Evolutionary conservation across 2,329 filamentous ascomycete genomes (phyloP), one percentile per base, ranked within the genome.

Genomic region (Diaporthe vaccinii): DNA sequence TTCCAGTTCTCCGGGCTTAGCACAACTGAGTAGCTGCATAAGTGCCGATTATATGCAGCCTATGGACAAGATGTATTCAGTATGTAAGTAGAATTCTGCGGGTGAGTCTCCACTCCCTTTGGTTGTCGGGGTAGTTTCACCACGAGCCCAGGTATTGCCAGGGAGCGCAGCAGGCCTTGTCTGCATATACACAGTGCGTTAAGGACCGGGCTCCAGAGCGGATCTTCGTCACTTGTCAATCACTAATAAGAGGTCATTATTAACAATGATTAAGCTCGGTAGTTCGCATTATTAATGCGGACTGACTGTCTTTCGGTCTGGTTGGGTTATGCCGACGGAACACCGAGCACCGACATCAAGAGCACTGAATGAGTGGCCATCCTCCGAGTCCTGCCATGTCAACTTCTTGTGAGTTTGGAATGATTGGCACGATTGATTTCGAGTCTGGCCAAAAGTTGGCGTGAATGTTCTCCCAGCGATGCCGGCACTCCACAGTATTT

Each of bases 301-400:
- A 67, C 61, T 12, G 20, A 67, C 20, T 49, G 41, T n/a, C 10
- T 51, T 1, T 12, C 61, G 10, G 31, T 15, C 61, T 2, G 17
- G 44, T 2, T 67, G 44, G 20, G 44, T 67, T 67, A 25, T 22
- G 14, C 59, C 59, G 58, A n/a, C 36, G n/a, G 58, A 61, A 61
- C n/a, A 17, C 58, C 58, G 59, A 62, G 44, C 61, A 49, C 41
- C 61, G 61, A 36, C 28, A 25, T 36, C 20, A 34, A n/a, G 28
- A 34, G 44, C 9, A 25, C 2, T 51, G 20, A 2, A n/a, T n/a
- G 15, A n/a, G 10, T 8, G 41, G 2, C 8, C 44, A 3, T 62
- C n/a, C 39, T 15, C 17, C 28, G 5, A 34, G 25, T 34, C 10
- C 15, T 28, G 1, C 17, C 22, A 4, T 4, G 4, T 14, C 36